Evolutionary conservation across 73 alveolate genomes (phyloP), one percentile per base, ranked within the genome.

Genomic region (Paramecium pentaurelia): DNA sequence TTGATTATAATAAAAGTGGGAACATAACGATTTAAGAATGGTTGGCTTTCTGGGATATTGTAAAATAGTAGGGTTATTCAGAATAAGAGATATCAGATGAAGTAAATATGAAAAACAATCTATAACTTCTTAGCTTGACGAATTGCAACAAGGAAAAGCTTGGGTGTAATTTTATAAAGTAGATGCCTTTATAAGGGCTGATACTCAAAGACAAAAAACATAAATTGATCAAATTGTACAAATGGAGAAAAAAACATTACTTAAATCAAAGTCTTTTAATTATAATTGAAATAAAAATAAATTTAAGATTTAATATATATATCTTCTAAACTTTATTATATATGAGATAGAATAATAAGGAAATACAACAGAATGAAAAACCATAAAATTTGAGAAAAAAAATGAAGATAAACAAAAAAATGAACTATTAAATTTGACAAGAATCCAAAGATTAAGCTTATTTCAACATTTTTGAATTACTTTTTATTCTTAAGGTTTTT

Each of bases 11-110:
- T 28, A 60, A 86, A 38, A 86, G 75, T 37, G 93, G 93, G 20
- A 60, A 71, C 54, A 86, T 86, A n/a, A 86, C 93, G 14, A 42
- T 60, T 58, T 71, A 86, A 22, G 93, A 86, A 86, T 86, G 93
- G 93, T 40, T 86, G 71, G 93, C 80, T 37, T 86, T 86, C 51
- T 86, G 93, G 93, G 84, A 86, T 28, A 60, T 77, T 18, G 93
- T 86, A 45, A 86, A 86, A 86, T 34, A 28, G 45, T 51, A 51
- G 28, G 93, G 93, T 11, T 86, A 86, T 20, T 34, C 86, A 27
- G 93, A 86, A 58, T 60, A 86, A 60, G 93, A 86, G 44, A 86
- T 86, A 86, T 64, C 80, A 59, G 87, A 59, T 37, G 93, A 86
- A 71, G 93, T 86, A 86, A n/a, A 37, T 34, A 28, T 30, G 14